Base-by-base conservation (phyloP, 441 rosid genomes). In the Kokia cookei region DNA sequence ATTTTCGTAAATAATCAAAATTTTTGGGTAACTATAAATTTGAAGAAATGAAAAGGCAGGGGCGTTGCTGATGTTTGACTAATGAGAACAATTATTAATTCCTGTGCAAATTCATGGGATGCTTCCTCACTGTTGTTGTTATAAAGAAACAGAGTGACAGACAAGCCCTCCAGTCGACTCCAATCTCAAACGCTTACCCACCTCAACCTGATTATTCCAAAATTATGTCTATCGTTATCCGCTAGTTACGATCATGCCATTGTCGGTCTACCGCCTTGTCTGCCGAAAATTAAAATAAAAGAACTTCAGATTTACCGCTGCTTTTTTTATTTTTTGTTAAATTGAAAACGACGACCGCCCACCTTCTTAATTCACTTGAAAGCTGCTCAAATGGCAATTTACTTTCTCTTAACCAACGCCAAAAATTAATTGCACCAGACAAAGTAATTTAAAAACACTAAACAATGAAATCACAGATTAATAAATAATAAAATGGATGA, bases 321-420 rank as follows among this genome's bases (percentile, higher is more conserved):
- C 32, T 12, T 2, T 6, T 4, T 11, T 12, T 65, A 5, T 4
- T 5, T 42, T 42, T 17, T 59, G 17, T 62, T 11, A 9, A 17
- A 64, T 6, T 26, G 71, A 73, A 64, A 53, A 62, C 50, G 76
- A 51, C 53, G 5, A 53, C 14, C 5, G 53, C 76, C 71, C n/a
- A 64, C 76, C 70, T 10, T 51, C 8, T 45, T 43, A 2, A 9
- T 42, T 47, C 10, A 37, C 2, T 9, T 17, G 2, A 32, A 61
- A 61, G 65, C 22, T 32, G 22, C 19, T 5, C 26, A 19, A n/a
- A 2, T 5, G 7, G 9, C 29, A 24, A 0, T 5, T 58, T 5
- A 1, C 26, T 13, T 59, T 26, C 14, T 58, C 2, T 27, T 27
- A 27, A 4, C 15, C 3, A 24, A 48, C 14, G 2, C 5, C 14